These are phyloP conservation scores for Panaeolus cyanescens DNA, from an alignment of 768 basidiomycete genomes.

Conservation along the genomic window DNA sequence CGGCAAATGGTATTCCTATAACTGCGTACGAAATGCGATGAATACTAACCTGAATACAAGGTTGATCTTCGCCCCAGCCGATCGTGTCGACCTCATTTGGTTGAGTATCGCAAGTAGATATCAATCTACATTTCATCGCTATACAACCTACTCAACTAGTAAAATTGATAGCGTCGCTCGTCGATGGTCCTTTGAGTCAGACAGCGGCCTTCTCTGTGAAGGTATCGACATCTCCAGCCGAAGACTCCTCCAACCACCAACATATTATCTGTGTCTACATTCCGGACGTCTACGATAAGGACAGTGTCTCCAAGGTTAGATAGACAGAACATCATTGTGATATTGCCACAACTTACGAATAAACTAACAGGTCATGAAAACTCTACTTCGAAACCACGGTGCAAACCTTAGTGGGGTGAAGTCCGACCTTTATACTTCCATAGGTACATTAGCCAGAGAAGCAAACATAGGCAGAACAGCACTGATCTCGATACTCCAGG, in stretches of 20 bases:
- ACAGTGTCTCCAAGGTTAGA: slow-evolving; percentile 53
- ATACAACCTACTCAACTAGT: not conserved
- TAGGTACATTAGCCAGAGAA: slow-evolving; percentile 40
- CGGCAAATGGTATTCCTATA: slow-evolving; percentile 66
- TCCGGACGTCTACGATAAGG: slow-evolving; percentile 71
- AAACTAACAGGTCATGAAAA: slow-evolving; percentile 60
- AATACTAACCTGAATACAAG: slow-evolving; percentile 32
- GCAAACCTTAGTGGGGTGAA: slow-evolving; percentile 70
- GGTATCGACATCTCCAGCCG: slow-evolving; percentile 62
- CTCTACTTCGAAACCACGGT: slow-evolving; percentile 67
- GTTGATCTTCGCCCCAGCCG: slow-evolving; percentile 64
- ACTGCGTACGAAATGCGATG: not conserved
- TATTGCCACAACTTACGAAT: not conserved
- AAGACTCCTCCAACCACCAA: slow-evolving; percentile 49
- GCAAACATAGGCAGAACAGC: not conserved
- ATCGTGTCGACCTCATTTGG: slow-evolving; percentile 70
- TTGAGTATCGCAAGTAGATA: slow-evolving; percentile 57
- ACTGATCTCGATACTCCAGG: slow-evolving; percentile 35
- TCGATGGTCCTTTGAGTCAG: slow-evolving; percentile 60
- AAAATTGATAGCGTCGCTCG: slow-evolving; percentile 54
- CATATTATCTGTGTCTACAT: slow-evolving; percentile 75
- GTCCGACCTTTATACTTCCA: slow-evolving; percentile 64
- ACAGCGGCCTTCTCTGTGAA: slow-evolving; percentile 62
- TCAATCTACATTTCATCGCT: not conserved
- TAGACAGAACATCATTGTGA: not conserved